Conservation (phyloP, 2,329 filamentous ascomycete genomes). For the Apiospora marii region DNA sequence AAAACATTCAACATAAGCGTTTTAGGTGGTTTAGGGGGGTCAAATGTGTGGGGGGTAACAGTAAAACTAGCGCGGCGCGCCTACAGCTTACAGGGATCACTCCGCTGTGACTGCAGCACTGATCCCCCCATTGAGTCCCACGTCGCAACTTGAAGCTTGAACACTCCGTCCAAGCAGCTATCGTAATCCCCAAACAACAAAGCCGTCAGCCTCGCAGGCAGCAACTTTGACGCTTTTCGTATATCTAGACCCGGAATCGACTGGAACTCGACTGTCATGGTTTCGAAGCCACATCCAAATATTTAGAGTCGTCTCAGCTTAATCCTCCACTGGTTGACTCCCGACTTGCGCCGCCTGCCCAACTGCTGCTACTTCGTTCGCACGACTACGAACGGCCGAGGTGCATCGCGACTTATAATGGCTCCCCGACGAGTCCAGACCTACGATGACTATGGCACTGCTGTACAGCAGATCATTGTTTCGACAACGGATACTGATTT, state of each 20-base stretch:
- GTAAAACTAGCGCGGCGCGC: conserved; percentile 7
- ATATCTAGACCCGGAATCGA: neutral
- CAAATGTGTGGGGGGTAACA: neutral
- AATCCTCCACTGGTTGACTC: neutral
- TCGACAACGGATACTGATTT: conserved; percentile 93
- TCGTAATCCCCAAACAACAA: neutral
- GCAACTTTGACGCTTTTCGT: neutral
- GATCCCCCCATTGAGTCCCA: neutral
- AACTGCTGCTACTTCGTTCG: neutral
- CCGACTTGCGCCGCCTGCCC: conserved; percentile 4
- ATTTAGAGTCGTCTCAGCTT: neutral
- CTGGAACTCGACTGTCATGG: conserved; percentile 4
- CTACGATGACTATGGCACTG: conserved; percentile 46
- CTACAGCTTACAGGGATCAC: conserved; percentile 16
- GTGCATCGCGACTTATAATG: conserved; percentile 13
- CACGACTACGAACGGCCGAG: neutral
- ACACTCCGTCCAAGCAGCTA: conserved; percentile 1
- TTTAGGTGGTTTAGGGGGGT: neutral
- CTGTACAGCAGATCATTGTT: conserved; percentile 78
- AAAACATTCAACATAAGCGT: neutral
- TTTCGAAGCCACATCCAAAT: neutral
- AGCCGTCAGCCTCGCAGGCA: conserved; percentile 12
- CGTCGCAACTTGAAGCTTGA: conserved; percentile 1
- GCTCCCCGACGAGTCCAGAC: conserved; percentile 42
- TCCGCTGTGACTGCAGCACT: conserved; percentile 10